Percentiles rank a stretch among this genome's conserved stretches.
Conservation (phyloP, 768 basidiomycete species). For the Paxillus involutus region DNA sequence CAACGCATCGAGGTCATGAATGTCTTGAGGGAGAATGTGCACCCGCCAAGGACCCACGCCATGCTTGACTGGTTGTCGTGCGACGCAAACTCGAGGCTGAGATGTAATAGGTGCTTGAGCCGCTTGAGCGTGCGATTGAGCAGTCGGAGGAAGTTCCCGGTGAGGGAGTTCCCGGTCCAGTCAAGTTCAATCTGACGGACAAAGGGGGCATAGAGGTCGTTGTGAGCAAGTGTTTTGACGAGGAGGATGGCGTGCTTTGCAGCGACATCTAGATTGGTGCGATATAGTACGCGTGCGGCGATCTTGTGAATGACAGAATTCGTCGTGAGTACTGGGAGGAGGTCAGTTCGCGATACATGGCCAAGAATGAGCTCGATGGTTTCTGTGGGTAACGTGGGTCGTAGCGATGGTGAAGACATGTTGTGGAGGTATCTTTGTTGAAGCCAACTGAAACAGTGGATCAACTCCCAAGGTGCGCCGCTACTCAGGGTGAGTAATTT, state of each 20-base stretch:
- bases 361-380: slow-evolving; percentile 34
- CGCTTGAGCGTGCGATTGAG: slow-evolving; percentile 43
- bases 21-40: slow-evolving; percentile 43
- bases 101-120: slow-evolving; percentile 38
- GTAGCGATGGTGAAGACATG: neutral
- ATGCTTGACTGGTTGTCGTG: slow-evolving; percentile 34
- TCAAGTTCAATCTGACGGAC: slow-evolving; percentile 51
- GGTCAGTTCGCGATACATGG: slow-evolving; percentile 24
- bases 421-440: no score
- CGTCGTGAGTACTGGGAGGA: slow-evolving; percentile 23
- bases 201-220: slow-evolving; percentile 35
- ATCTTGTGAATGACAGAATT: slow-evolving; percentile 28
- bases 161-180: slow-evolving; percentile 37
- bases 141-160: slow-evolving; percentile 49
- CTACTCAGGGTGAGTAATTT: no score
- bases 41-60: slow-evolving; percentile 49
- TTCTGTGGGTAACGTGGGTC: slow-evolving; percentile 33
- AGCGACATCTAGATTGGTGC: slow-evolving; percentile 33
- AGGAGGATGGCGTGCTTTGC: slow-evolving; percentile 35
- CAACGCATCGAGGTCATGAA: slow-evolving; percentile 61
- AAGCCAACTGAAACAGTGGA: no score
- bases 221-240: slow-evolving; percentile 40
- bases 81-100: slow-evolving; percentile 50
- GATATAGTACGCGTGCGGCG: slow-evolving; percentile 36
- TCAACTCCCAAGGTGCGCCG: no score